Percentiles rank a stretch among this genome's conserved stretches.
phyloP scores from a whole-genome alignment of 2,329 filamentous ascomycete species.

The Sporothrix phasma region DNA sequence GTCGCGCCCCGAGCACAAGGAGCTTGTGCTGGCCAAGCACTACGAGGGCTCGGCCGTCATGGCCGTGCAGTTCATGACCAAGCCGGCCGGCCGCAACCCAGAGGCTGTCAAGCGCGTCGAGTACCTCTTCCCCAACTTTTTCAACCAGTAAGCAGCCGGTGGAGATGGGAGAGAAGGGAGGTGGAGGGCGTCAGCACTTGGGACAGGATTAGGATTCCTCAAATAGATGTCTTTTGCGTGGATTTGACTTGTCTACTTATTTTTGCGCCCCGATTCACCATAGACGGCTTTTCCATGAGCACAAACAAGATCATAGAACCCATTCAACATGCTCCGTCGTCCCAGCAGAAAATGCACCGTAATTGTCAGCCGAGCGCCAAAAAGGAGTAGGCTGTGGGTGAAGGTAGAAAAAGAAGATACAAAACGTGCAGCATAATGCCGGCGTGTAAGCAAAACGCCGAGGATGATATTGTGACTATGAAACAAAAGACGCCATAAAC shows the following conservation, averaged over 20 bases:
- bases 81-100: slow-evolving; percentile 59
- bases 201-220: background rate
- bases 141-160: slow-evolving; percentile 22
- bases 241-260: background rate
- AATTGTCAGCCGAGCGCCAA: background rate
- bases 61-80: slow-evolving; percentile 73
- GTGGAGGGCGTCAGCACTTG: background rate
- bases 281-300: background rate
- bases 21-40: slow-evolving; percentile 72
- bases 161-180: background rate
- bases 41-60: slow-evolving; percentile 66
- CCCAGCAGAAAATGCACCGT: background rate
- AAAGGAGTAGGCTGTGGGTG: background rate
- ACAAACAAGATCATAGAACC: background rate
- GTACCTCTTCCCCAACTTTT: slow-evolving; percentile 83
- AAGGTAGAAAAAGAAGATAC: background rate
- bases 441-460: background rate
- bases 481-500: background rate
- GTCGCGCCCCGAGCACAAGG: slow-evolving; percentile 62
- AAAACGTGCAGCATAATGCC: too few relatives aligned
- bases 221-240: background rate
- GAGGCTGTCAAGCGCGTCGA: slow-evolving; percentile 71
- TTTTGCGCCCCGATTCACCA: background rate
- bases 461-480: background rate
- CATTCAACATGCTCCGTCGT: slow-evolving; percentile 1